Conservation (phyloP, 1,284 basidiomycete species). For the Mycena citricolor region DNA sequence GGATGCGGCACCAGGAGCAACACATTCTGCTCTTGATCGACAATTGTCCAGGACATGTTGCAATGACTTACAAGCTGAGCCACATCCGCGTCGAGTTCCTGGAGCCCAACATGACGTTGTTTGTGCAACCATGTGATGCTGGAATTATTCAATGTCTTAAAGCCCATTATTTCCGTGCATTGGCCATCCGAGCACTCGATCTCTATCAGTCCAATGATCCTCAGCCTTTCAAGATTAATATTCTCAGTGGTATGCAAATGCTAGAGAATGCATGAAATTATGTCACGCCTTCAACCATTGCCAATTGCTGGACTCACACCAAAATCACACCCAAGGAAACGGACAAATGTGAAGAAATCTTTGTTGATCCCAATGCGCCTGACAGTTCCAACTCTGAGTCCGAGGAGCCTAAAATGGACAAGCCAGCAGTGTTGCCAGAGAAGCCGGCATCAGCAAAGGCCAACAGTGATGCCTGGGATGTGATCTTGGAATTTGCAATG, state of each 20-base stretch:
- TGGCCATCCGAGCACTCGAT: slow-evolving; percentile 33
- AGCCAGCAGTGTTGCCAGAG: not conserved
- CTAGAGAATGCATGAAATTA: slow-evolving; percentile 31
- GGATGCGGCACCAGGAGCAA: slow-evolving; percentile 26
- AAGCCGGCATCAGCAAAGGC: too few species aligned
- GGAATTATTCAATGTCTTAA: slow-evolving; percentile 33
- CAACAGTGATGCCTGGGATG: slow-evolving; percentile 22
- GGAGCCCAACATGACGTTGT: slow-evolving; percentile 30
- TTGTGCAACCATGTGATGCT: slow-evolving; percentile 32
- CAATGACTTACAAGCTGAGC: slow-evolving; percentile 25
- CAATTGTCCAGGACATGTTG: slow-evolving; percentile 34
- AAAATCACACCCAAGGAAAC: too few species aligned
- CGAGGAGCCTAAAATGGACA: not conserved
- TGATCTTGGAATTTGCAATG: slow-evolving; percentile 24
- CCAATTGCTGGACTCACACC: slow-evolving; percentile 36
- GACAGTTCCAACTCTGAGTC: not conserved
- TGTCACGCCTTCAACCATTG: slow-evolving; percentile 30
- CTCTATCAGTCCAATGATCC: slow-evolving; percentile 31
- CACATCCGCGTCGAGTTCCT: slow-evolving; percentile 30
- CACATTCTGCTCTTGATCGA: slow-evolving; percentile 32
- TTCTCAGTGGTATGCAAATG: slow-evolving; percentile 35
- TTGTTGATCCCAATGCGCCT: not conserved
- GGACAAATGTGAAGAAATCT: slow-evolving; percentile 6
- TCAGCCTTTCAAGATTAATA: slow-evolving; percentile 37
- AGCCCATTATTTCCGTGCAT: slow-evolving; percentile 15